A percentile compares a stretch with the other conserved stretches of the same genome.
These are phyloP conservation scores for Carex scoparia DNA, from an alignment of 176 grass and related monocot genomes.

Conservation along the genomic window DNA sequence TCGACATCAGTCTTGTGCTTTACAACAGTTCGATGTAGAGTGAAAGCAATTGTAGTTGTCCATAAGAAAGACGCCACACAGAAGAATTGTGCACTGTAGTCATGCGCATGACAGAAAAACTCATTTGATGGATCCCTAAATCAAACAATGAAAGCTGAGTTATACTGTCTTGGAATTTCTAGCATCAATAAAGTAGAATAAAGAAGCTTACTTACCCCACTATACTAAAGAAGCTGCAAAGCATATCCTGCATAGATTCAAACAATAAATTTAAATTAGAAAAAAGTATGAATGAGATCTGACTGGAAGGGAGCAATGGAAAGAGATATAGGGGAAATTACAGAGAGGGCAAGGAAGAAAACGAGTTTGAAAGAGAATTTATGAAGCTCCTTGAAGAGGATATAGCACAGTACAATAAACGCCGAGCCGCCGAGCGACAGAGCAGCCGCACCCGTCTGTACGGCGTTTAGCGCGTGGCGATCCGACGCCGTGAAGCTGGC, in stretches of 20 bases:
- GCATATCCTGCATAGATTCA: constrained; percentile 65
- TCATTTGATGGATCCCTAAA: constrained; percentile 70
- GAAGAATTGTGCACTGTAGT: constrained; percentile 93
- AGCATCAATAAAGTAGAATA: not conserved
- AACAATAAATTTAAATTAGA: too few species aligned
- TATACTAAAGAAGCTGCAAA: constrained; percentile 95
- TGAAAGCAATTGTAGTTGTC: constrained; percentile 94
- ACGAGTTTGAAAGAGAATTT: constrained; percentile 99
- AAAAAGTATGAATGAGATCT: too few species aligned
- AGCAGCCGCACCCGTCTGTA: constrained; percentile 52
- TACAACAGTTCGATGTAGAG: constrained; percentile 92
- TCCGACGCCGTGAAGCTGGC: constrained; percentile 37
- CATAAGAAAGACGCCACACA: constrained; percentile 94
- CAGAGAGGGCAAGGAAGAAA: constrained; percentile 85
- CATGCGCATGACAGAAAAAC: constrained; percentile 92
- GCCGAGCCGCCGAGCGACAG: constrained; percentile 77
- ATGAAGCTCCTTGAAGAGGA: constrained; percentile 92
- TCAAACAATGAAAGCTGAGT: too few species aligned
- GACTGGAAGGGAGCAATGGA: not conserved
- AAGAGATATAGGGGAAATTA: constrained; percentile 18
- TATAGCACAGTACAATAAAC: constrained; percentile 95
- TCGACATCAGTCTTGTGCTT: constrained; percentile 95
- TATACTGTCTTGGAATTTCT: too few species aligned
- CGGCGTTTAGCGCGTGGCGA: constrained; percentile 40
- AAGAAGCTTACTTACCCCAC: constrained; percentile 68